phyloP scores from a whole-genome alignment of 306 rosid genomes.

The Trifolium pratense region DNA sequence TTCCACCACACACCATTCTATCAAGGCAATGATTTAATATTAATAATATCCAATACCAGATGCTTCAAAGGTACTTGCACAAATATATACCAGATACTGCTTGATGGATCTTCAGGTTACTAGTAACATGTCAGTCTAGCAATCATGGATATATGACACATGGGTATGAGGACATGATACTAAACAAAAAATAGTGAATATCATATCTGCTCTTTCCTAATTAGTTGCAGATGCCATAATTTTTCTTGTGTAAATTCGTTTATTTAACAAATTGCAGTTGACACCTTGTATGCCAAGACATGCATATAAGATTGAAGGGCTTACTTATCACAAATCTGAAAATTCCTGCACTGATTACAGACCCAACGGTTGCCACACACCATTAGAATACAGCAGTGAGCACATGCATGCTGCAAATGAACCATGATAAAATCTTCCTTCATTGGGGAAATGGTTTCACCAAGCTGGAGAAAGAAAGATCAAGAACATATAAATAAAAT shows the following conservation, averaged over 20 bases:
- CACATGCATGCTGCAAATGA: conserved; percentile 89
- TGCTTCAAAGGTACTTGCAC: conserved; percentile 10
- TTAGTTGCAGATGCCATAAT: background rate
- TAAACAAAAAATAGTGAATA: background rate
- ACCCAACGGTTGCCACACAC: conserved; percentile 88
- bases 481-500: conserved; percentile 34
- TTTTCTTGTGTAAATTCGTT: background rate
- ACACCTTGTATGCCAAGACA: background rate
- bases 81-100: conserved; percentile 15
- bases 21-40: background rate
- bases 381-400: conserved; percentile 83
- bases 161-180: background rate
- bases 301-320: conserved; percentile 35
- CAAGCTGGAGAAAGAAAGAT: conserved; percentile 69
- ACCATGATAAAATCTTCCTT: conserved; percentile 99
- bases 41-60: background rate
- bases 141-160: conserved; percentile 12
- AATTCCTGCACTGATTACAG: conserved; percentile 91
- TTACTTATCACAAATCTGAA: conserved; percentile 94
- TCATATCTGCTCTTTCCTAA: conserved; percentile 22
- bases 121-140: conserved; percentile 21
- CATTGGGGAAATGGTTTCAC: conserved; percentile 96
- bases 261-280: background rate
- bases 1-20: background rate
- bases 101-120: conserved; percentile 4